Evolutionary conservation across 371 early-diverging fungal genomes (phyloP), one percentile per base, ranked within the genome.

Genomic region (Catenaria anguillulae): DNA sequence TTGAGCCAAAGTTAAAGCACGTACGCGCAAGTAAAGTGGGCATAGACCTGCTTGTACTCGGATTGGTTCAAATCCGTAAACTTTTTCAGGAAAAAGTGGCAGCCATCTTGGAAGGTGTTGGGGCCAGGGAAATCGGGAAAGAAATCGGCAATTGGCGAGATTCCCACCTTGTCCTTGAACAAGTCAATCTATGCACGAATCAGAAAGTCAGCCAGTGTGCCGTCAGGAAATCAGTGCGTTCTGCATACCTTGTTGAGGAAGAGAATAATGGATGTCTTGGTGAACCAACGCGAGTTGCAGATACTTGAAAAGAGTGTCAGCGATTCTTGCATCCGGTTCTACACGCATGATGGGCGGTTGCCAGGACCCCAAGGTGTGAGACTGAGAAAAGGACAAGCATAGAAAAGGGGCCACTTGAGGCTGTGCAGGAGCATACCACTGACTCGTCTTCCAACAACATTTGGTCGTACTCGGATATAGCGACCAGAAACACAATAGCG

Each of bases 161-260:
- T 77, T 33, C 81, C 80, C 45, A 94, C 71, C 75, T 95, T 95
- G 64, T 87, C 86, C 65, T 80, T 83, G 80, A 95, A 91, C 29
- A 91, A 79, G 75, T 95, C 96, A 67, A 91, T 89, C 77, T 93
- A 92, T 84, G 93, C 93, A 92, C 93, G 93, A 93, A 62, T 86
- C 77, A 59, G 87, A 86, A 71, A 93, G 74, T 91, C 90, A 70
- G 93, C 89, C 5, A 92, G 90, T 68, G 93, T 90, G 68, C 92
- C 92, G 61, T 93, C 73, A 4, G 91, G 87, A 69, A 93, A 73
- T 15, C 91, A 89, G 8, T 12, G 24, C 3, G 29, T 0, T 26
- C 24, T 5, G 17, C 40, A 17, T 26, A 48, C 48, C 48, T 94
- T 96, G 84, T 96, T 96, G 66, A 96, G 73, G 75, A 96, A 96